Base-by-base conservation (phyloP, 2,329 filamentous ascomycete species). In the Lecanoromycetidae sp. region DNA sequence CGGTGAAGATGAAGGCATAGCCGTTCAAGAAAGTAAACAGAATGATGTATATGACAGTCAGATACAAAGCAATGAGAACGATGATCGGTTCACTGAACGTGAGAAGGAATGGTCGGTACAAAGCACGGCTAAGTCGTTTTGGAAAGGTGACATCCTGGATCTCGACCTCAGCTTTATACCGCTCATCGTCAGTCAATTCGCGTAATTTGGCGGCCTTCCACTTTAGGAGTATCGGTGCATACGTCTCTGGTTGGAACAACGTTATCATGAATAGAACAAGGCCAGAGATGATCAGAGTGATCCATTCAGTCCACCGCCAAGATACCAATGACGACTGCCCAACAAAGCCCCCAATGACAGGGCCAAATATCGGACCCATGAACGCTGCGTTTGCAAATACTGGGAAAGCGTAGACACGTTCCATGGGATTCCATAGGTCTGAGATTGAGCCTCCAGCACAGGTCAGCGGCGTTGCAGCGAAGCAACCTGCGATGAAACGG, bases 201-300 rank as follows among this genome's bases (percentile, higher is more conserved):
- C 67, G 63, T 1, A 71, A 58, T 17, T 66, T 64, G 23, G 57
- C 54, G 2, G 66, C 67, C 55, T 69, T 70, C 67, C 66, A 71
- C 23, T 63, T 61, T 4, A 71, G 57, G 1, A 71, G 56, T n/a
- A 68, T 56, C 0, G 68, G 70, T 3, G 66, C 59, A 53, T 71
- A 75, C 0, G 71, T 75, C 57, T 75, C 72, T 2, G 70, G 72
- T 5, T 71, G 61, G 51, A 71, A 67, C 3, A 71, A 51, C 2
- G 73, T 48, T 1, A 66, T 58, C 8, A 63, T 25, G 6, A 56
- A 9, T 26, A 69, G 58, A 1, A 64, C 51, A 0, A 61, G 44
- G 1, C 55, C 61, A 8, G 62, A 62, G 12, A 64, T 57, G 22
- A 69, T 63, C 5, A 68, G 52, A 0, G 63, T 65, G 2, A 66